These are phyloP conservation scores for Blastobotrys malaysiensis DNA, from an alignment of 1,139 yeast genomes.

Conservation along the genomic window DNA sequence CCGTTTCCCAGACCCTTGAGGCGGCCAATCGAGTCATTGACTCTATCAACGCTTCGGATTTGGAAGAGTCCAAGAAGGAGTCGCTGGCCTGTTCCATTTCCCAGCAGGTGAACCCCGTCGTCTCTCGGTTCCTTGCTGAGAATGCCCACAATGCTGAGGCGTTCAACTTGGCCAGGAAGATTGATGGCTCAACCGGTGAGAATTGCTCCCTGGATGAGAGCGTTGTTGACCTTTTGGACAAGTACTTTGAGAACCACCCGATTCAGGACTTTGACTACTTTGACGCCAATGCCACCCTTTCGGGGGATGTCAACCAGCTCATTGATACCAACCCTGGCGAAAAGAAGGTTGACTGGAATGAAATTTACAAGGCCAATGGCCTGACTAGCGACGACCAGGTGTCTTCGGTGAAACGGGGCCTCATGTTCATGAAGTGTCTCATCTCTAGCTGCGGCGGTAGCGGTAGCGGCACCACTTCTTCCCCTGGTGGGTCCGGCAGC, in stretches of 20 bases:
- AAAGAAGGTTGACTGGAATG: not conserved
- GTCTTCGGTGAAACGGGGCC: not conserved
- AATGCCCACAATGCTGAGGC: not conserved
- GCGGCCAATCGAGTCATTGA: not conserved
- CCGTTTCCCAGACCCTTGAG: not conserved
- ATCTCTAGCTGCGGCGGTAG: not conserved
- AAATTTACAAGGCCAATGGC: not conserved
- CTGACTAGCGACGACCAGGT: not conserved
- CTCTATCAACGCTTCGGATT: not conserved
- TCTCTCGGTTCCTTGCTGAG: not conserved
- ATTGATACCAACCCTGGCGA: not conserved
- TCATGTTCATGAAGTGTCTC: not conserved
- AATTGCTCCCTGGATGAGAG: not conserved
- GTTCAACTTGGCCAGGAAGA: not conserved
- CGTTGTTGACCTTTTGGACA: not conserved
- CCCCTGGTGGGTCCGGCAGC: not conserved
- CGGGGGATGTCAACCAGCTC: not conserved
- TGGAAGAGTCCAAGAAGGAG: not conserved
- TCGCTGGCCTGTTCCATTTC: not conserved
- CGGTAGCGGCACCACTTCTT: too few species aligned
- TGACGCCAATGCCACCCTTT: not conserved
- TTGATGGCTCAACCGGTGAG: not conserved
- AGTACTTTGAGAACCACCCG: not conserved
- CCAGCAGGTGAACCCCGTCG: not conserved
- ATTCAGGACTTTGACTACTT: not conserved